phyloP scores from a whole-genome alignment of 2,329 filamentous ascomycete genomes.

The Beauveria brongniartii region DNA sequence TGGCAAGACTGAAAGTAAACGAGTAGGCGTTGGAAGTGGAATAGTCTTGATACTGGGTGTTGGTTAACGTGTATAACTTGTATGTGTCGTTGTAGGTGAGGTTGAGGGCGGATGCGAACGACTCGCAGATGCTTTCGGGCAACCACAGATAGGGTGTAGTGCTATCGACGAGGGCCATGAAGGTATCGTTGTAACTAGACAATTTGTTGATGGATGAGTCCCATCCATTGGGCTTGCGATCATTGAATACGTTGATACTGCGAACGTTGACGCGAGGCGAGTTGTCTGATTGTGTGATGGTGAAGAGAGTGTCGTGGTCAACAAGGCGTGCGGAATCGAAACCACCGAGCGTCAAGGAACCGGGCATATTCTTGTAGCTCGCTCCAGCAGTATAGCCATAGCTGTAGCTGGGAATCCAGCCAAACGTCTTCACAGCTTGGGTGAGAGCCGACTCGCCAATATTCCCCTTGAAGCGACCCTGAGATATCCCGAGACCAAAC shows the following conservation, averaged over 20 bases:
- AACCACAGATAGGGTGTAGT: slow-evolving; percentile 58
- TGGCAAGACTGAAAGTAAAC: slow-evolving; percentile 50
- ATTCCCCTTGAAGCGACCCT: slow-evolving; percentile 42
- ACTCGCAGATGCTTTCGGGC: slow-evolving; percentile 50
- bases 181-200: slow-evolving; percentile 37
- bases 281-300: slow-evolving; percentile 44
- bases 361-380: slow-evolving; percentile 47
- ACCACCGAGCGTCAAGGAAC: slow-evolving; percentile 60
- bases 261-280: slow-evolving; percentile 53
- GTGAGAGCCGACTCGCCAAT: slow-evolving; percentile 44
- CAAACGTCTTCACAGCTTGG: slow-evolving; percentile 49
- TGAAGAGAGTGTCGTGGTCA: slow-evolving; percentile 53
- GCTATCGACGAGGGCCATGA: slow-evolving; percentile 52
- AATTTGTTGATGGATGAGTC: slow-evolving; percentile 28
- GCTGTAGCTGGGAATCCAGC: slow-evolving; percentile 60
- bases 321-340: slow-evolving; percentile 58
- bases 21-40: slow-evolving; percentile 35
- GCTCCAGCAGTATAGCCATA: slow-evolving; percentile 72
- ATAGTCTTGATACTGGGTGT: slow-evolving; percentile 45
- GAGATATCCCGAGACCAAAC: slow-evolving; percentile 48
- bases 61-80: slow-evolving; percentile 55
- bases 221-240: slow-evolving; percentile 30
- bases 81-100: slow-evolving; percentile 57
- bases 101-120: slow-evolving; percentile 56
- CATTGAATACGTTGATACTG: slow-evolving; percentile 37